Conservation (phyloP, 805 yeast species). For the Ogataea degrootiae region DNA sequence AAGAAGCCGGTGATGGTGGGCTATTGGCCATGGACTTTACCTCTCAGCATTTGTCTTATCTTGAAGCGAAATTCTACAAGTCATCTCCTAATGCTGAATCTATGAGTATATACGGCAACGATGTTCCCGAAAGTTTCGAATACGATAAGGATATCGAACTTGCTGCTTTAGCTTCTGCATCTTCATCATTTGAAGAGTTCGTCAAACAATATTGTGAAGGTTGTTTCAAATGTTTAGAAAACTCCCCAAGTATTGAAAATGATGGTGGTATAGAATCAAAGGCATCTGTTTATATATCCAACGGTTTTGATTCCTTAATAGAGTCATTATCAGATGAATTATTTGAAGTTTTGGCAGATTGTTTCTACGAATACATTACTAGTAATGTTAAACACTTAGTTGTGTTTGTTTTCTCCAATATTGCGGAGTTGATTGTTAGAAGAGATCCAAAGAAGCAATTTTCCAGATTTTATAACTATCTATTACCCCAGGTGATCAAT, state of each 20-base stretch:
- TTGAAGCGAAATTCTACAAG: conserved; percentile 40
- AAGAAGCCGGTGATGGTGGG: conserved; percentile 38
- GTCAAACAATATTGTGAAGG: conserved; percentile 52
- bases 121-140: conserved; percentile 26
- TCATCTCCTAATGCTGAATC: conserved; percentile 21
- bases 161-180: conserved; percentile 64
- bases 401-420: conserved; percentile 63
- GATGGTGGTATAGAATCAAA: conserved; percentile 48
- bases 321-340: conserved; percentile 60
- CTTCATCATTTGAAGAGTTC: conserved; percentile 63
- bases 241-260: conserved; percentile 55
- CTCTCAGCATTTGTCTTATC: conserved; percentile 52
- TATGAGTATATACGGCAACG: conserved; percentile 16
- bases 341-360: conserved; percentile 40
- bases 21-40: conserved; percentile 51
- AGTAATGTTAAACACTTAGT: conserved; percentile 56
- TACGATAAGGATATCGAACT: conserved; percentile 44
- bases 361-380: conserved; percentile 52
- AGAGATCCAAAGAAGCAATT: conserved; percentile 52
- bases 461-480: conserved; percentile 36
- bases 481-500: conserved; percentile 49
- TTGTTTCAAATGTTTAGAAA: conserved; percentile 60
- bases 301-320: conserved; percentile 40
- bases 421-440: conserved; percentile 67
- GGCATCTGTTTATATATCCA: conserved; percentile 34